Conservation (phyloP, 2,329 filamentous ascomycete genomes). For the Fusarium decemcellulare region DNA sequence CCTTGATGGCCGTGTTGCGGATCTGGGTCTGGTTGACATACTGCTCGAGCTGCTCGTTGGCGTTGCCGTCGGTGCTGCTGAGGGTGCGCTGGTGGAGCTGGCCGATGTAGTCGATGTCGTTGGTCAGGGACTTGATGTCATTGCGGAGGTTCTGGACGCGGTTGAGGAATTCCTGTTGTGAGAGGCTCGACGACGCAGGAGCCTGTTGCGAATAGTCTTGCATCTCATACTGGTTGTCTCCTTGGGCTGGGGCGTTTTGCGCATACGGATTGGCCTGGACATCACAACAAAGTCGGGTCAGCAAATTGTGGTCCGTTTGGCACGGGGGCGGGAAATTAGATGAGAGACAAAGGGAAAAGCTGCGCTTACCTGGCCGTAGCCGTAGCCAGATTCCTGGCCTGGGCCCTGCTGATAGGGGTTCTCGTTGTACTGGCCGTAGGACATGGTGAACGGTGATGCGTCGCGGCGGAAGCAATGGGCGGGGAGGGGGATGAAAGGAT, state of each 20-base stretch:
- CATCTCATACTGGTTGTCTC: constrained; percentile 67
- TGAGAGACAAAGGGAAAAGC: too few species aligned
- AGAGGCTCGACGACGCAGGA: constrained; percentile 56
- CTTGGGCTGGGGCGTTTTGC: constrained; percentile 43
- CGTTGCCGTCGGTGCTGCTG: constrained; percentile 71
- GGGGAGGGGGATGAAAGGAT: constrained; percentile 17
- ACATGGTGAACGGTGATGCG: constrained; percentile 62
- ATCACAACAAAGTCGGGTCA: constrained; percentile 28
- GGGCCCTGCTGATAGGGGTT: constrained; percentile 75
- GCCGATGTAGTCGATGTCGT: constrained; percentile 76
- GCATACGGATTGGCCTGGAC: constrained; percentile 49
- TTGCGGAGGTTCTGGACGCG: constrained; percentile 77
- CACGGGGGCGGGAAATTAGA: constrained; percentile 16
- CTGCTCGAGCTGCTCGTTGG: constrained; percentile 73
- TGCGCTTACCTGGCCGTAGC: constrained; percentile 59
- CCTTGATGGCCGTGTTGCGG: constrained; percentile 82
- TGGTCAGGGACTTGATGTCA: constrained; percentile 77
- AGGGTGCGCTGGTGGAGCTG: constrained; percentile 81
- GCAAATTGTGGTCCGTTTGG: constrained; percentile 28
- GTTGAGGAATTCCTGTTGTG: constrained; percentile 76
- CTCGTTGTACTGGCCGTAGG: constrained; percentile 73
- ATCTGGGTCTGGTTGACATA: constrained; percentile 79
- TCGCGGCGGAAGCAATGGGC: constrained; percentile 38
- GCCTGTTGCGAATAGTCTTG: constrained; percentile 63
- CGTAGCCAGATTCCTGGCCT: constrained; percentile 62